Base-by-base conservation (phyloP, 352 stramenopile genomes). In the Pythium brachiatum region DNA sequence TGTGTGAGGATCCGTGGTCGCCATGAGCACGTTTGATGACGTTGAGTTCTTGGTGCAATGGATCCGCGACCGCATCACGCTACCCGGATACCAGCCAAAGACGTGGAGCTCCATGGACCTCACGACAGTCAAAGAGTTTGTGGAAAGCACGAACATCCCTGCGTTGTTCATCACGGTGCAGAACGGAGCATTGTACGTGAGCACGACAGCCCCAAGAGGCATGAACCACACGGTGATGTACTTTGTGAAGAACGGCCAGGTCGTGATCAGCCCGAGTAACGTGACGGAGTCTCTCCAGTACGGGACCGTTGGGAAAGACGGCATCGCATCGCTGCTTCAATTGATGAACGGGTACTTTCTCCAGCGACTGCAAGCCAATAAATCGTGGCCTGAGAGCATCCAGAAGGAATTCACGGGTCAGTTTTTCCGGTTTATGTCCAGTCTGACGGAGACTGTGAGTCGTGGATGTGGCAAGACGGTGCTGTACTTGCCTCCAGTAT, bases 391-490 rank as follows among this genome's bases (percentile, higher is more conserved):
- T 13, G 94, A 98, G 72, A 97, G 89, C 62, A 88, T 98, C 31
- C 87, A 94, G 58, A 98, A 97, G 60, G 94, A 98, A 60, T 95
- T 98, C 46, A 95, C 88, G 7, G 88, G 88, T 5, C 92, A 98
- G 66, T 96, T 97, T 60, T 97, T 97, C 68, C 82, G 89, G 39
- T 98, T 98, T 75, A 98, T 98, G 91, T 96, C 91, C 25, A 94
- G 86, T 23, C 75, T 98, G n/a, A 98, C 93, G 1, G 91, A 98
- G 74, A 96, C 90, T 0, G 84, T 95, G 39, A 96, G 93, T 75
- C 87, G 90, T 53, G 77, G 77, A 26, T 89, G 92, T 44, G 91
- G 92, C 36, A 97, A 98, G 72, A 98, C 95, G 0, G 90, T 98
- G 32, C 69, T 98, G 21, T 98, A 98, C 61, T 68, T 98, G 25